phyloP scores from a whole-genome alignment of 2,329 filamentous ascomycete species.

The Niveomyces coronatus region DNA sequence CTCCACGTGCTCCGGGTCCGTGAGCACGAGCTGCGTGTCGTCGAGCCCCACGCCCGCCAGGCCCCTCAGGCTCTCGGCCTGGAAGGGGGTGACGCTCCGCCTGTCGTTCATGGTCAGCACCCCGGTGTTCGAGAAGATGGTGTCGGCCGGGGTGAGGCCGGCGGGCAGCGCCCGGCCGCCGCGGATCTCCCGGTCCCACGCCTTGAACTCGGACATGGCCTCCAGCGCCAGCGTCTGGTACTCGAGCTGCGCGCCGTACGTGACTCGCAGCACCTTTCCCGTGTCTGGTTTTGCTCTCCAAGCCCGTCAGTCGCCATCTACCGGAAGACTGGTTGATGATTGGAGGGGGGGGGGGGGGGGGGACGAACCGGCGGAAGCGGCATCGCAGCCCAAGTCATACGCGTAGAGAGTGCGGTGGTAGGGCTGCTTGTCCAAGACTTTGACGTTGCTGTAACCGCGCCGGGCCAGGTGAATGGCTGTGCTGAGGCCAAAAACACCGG shows the following conservation, averaged over 20 bases:
- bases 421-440: constrained; percentile 37
- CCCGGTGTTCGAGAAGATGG: constrained; percentile 29
- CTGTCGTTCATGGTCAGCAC: constrained; percentile 20
- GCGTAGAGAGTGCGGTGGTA: constrained; percentile 30
- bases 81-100: constrained; percentile 20
- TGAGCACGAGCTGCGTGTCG: constrained; percentile 25
- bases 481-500: constrained; percentile 25
- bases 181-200: constrained; percentile 33
- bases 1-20: constrained; percentile 16
- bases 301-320: not conserved
- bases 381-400: constrained; percentile 30
- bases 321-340: no score
- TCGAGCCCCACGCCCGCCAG: constrained; percentile 24
- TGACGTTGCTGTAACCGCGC: constrained; percentile 35
- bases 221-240: constrained; percentile 36
- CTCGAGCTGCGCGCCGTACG: constrained; percentile 29
- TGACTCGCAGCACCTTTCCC: constrained; percentile 28
- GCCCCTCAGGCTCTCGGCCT: constrained; percentile 24
- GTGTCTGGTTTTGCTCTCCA: constrained; percentile 17
- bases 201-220: constrained; percentile 29
- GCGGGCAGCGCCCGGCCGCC: constrained; percentile 21
- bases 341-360: not conserved
- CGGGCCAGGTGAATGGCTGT: constrained; percentile 22
- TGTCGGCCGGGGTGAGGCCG: constrained; percentile 25
- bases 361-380: constrained; percentile 28